A percentile compares a stretch with the other conserved stretches of the same genome.
Evolutionary conservation across 1,139 yeast species (phyloP).

Genomic region (Candida albicans): DNA sequence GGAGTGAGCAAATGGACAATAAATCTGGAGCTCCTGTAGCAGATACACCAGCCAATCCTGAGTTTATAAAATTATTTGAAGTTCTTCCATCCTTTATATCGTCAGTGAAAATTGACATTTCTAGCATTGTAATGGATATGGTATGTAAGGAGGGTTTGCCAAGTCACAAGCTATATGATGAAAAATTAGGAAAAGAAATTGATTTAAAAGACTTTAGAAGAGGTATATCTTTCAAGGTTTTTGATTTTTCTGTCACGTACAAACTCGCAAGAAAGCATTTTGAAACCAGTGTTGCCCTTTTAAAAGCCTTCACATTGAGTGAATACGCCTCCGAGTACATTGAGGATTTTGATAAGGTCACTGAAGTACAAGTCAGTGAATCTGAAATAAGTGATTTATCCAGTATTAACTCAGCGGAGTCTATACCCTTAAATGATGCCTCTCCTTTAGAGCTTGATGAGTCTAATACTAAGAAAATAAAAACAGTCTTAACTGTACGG

Average conservation of each 20-base stretch:
- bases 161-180: slow-evolving; percentile 28
- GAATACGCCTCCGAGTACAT: slow-evolving; percentile 39
- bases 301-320: slow-evolving; percentile 41
- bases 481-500: slow-evolving; percentile 33
- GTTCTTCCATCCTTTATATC: slow-evolving; percentile 31
- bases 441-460: slow-evolving; percentile 18
- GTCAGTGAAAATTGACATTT: slow-evolving; percentile 26
- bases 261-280: slow-evolving; percentile 25
- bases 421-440: slow-evolving; percentile 12
- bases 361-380: slow-evolving; percentile 19
- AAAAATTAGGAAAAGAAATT: slow-evolving; percentile 23
- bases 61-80: slow-evolving; percentile 28
- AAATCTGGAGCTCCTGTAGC: not conserved
- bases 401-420: slow-evolving; percentile 31
- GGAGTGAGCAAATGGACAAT: slow-evolving; percentile 3
- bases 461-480: slow-evolving; percentile 24
- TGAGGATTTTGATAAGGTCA: slow-evolving; percentile 36
- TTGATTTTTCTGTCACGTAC: slow-evolving; percentile 23
- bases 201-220: slow-evolving; percentile 42
- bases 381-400: slow-evolving; percentile 38
- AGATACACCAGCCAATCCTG: not conserved
- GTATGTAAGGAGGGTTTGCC: slow-evolving; percentile 48
- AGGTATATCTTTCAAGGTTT: slow-evolving; percentile 36
- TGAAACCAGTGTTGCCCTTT: slow-evolving; percentile 18
- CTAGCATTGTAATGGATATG: slow-evolving; percentile 34